These are phyloP conservation scores for Phytophthora multivora DNA, from an alignment of 352 stramenopile genomes.

Conservation along the genomic window DNA sequence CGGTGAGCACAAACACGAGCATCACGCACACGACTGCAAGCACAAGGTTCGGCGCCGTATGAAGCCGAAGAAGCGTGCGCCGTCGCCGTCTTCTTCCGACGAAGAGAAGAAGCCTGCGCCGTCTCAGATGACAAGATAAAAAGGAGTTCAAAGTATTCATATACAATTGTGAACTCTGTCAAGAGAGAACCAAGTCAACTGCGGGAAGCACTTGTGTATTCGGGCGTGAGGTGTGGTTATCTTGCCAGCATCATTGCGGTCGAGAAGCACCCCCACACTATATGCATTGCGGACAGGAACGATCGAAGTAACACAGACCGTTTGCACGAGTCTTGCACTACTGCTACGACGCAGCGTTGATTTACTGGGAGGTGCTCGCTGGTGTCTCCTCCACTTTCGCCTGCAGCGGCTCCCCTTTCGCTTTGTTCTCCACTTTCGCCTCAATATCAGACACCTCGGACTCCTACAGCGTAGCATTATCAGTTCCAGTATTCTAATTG, in stretches of 20 bases:
- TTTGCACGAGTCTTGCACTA: slow-evolving; percentile 15
- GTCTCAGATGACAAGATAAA: slow-evolving; percentile 26
- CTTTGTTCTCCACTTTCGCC: slow-evolving; percentile 8
- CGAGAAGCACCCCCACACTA: slow-evolving; percentile 12
- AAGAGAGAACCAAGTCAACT: slow-evolving; percentile 7
- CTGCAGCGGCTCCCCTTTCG: slow-evolving; percentile 11
- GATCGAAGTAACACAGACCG: slow-evolving; percentile 17
- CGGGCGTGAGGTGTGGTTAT: slow-evolving; percentile 1
- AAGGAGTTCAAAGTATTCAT: slow-evolving; percentile 1
- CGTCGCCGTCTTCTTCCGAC: slow-evolving; percentile 41
- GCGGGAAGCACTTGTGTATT: slow-evolving; percentile 31
- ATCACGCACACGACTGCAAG: slow-evolving; percentile 35
- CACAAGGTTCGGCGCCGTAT: slow-evolving; percentile 29
- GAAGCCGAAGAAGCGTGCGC: slow-evolving; percentile 37
- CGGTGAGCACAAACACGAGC: slow-evolving; percentile 26
- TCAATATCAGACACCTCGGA: slow-evolving; percentile 14
- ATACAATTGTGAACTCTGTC: background rate
- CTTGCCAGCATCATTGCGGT: slow-evolving; percentile 20
- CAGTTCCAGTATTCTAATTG: background rate
- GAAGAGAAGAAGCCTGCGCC: slow-evolving; percentile 37
- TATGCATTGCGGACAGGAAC: slow-evolving; percentile 8
- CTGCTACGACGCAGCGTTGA: background rate
- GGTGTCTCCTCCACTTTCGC: slow-evolving; percentile 12
- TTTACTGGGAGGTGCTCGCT: slow-evolving; percentile 20
- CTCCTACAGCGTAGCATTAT: slow-evolving; percentile 2